Evolutionary conservation across 139 green algal species (phyloP), one percentile per base, ranked within the genome.

Genomic region (Tetradesmus lagerheimii): DNA sequence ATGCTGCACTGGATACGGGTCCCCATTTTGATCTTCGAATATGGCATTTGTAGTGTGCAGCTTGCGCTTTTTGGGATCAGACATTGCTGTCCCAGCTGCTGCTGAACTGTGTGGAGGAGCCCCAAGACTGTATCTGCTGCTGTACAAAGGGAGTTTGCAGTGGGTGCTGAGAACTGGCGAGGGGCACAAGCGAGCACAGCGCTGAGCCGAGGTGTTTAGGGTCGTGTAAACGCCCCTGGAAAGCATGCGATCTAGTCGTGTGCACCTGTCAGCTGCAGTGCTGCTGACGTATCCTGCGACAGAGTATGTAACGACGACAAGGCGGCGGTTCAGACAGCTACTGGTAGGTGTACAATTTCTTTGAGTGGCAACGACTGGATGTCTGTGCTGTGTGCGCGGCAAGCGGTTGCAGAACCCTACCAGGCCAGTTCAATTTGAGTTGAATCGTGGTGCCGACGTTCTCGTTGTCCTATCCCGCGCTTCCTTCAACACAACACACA

Each of bases 41-140:
- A 38, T 41, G 71, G 31, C 71, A 79, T 37, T 11, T n/a, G 47
- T 74, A 15, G 45, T 47, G 23, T 86, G 47, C 47, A 86, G 47
- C 31, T 45, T 74, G 23, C 81, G 62, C 81, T 86, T 86, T 31
- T 86, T 86, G 37, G 47, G 14, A 20, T 86, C 81, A 74, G 81
- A 76, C 81, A 86, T 79, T 23, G 71, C 71, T 79, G 71, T 38
- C 31, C 31, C 71, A 37, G 71, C 71, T 41, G 71, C 71, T 79
- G 71, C 71, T 37, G 31, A 4, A 38, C 31, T 34, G n/a, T 16
- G 12, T 37, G 4, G 29, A 23, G 31, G 31, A 37, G 12, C 71
- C 20, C 71, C 31, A 37, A 4, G 31, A 11, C 31, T 29, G 71
- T n/a, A n/a, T n/a, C 71, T 79, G 71, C 71, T 41, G 71, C 71